Conservation (phyloP, 169 alveolate species). For the Miamiensis avidus region DNA sequence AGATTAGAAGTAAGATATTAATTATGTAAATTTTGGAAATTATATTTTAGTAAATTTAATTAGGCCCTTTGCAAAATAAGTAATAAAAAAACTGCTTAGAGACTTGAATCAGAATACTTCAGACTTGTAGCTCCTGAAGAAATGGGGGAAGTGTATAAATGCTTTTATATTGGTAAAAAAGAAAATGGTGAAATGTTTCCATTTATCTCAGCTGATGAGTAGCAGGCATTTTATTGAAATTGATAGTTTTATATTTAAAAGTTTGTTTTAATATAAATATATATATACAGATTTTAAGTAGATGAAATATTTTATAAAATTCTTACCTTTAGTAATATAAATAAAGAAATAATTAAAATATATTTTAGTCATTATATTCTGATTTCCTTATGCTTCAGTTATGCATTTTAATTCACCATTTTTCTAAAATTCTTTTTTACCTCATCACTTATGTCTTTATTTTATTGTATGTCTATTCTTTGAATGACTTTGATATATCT, state of each 20-base stretch:
- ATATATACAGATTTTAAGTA: too few species aligned
- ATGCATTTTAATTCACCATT: too few species aligned
- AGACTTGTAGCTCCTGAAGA: constrained; percentile 63
- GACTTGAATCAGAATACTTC: constrained; percentile 49
- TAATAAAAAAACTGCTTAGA: constrained; percentile 27
- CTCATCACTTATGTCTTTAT: not conserved
- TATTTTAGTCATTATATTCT: not conserved
- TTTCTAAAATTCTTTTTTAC: too few species aligned
- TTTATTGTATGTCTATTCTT: not conserved
- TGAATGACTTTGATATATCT: not conserved
- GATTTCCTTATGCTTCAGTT: not conserved
- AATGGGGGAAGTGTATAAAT: constrained; percentile 59
- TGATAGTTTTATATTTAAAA: not conserved
- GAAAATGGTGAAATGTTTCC: constrained; percentile 28
- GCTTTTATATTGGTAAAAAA: constrained; percentile 6
- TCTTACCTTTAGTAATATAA: too few species aligned
- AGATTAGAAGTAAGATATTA: constrained; percentile 51
- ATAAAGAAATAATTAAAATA: too few species aligned
- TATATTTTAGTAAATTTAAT: not conserved
- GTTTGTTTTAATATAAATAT: too few species aligned
- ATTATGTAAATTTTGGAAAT: not conserved
- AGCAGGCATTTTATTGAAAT: constrained; percentile 10
- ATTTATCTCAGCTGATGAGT: not conserved
- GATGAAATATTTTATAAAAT: too few species aligned
- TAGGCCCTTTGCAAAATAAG: constrained; percentile 43